These are phyloP conservation scores for Lodderomyces metapsilosis DNA, from an alignment of 1,139 yeast species.

Conservation along the genomic window DNA sequence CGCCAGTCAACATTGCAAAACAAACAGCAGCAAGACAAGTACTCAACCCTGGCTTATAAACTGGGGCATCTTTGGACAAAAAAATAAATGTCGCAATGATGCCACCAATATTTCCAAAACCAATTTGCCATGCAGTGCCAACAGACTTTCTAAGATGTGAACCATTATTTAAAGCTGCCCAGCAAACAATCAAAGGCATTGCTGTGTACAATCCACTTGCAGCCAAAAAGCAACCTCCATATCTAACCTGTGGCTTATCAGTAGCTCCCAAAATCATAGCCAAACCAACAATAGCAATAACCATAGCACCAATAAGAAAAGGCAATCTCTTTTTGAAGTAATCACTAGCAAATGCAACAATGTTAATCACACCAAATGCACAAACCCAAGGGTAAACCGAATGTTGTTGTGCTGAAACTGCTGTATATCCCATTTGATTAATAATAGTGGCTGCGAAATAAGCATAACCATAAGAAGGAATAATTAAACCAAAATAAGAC, in stretches of 20 bases:
- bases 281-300: conserved; percentile 54
- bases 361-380: conserved; percentile 56
- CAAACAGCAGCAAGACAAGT: conserved; percentile 53
- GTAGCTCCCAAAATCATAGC: conserved; percentile 47
- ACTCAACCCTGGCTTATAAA: conserved; percentile 54
- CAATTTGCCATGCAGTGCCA: conserved; percentile 75
- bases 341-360: conserved; percentile 51
- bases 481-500: conserved; percentile 60
- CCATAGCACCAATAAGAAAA: conserved; percentile 41
- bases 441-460: conserved; percentile 69
- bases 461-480: conserved; percentile 72
- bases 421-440: conserved; percentile 54
- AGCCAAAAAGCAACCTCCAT: conserved; percentile 69
- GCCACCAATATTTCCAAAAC: conserved; percentile 84
- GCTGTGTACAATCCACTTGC: conserved; percentile 68
- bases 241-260: conserved; percentile 42
- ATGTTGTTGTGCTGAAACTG: conserved; percentile 62
- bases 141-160: conserved; percentile 72
- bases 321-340: conserved; percentile 43
- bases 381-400: conserved; percentile 74
- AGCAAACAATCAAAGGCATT: conserved; percentile 75
- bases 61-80: conserved; percentile 57
- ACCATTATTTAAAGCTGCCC: conserved; percentile 65
- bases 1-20: conserved; percentile 47
- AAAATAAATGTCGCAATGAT: conserved; percentile 68